Conservation (phyloP, 139 green algal genomes). For the Chlorella sp. region DNA sequence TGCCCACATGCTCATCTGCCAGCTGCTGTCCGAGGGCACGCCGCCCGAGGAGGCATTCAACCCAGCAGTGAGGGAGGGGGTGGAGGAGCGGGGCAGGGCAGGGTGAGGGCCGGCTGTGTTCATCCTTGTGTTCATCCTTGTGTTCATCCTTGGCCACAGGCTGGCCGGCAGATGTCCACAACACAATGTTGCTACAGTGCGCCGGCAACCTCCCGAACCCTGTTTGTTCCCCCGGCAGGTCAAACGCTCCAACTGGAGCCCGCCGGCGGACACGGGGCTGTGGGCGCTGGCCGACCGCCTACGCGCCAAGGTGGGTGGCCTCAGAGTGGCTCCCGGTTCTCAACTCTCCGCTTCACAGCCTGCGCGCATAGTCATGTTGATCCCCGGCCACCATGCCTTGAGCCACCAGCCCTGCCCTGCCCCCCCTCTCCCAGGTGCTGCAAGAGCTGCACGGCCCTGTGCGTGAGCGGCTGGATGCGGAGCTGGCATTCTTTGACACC, state of each 20-base stretch:
- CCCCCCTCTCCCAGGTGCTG: slow-evolving; percentile 39
- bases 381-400: no score
- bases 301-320: background rate
- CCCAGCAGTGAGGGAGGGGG: slow-evolving; percentile 53
- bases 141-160: background rate
- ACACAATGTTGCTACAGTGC: no score
- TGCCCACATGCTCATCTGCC: slow-evolving; percentile 89
- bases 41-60: slow-evolving; percentile 81
- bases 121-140: background rate
- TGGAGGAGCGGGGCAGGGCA: background rate
- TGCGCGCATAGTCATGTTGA: no score
- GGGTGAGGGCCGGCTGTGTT: background rate
- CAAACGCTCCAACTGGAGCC: slow-evolving; percentile 82
- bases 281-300: slow-evolving; percentile 79
- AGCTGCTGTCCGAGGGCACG: slow-evolving; percentile 79
- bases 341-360: no score
- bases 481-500: slow-evolving; percentile 80
- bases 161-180: background rate
- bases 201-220: background rate
- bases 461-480: slow-evolving; percentile 64
- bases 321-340: no score
- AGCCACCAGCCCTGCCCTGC: no score
- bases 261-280: slow-evolving; percentile 83
- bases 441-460: slow-evolving; percentile 50
- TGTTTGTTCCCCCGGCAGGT: slow-evolving; percentile 17